Percentiles rank a stretch among this genome's conserved stretches.
These are phyloP conservation scores for Poa annua DNA, from an alignment of 176 grass and related monocot species.

Conservation along the genomic window DNA sequence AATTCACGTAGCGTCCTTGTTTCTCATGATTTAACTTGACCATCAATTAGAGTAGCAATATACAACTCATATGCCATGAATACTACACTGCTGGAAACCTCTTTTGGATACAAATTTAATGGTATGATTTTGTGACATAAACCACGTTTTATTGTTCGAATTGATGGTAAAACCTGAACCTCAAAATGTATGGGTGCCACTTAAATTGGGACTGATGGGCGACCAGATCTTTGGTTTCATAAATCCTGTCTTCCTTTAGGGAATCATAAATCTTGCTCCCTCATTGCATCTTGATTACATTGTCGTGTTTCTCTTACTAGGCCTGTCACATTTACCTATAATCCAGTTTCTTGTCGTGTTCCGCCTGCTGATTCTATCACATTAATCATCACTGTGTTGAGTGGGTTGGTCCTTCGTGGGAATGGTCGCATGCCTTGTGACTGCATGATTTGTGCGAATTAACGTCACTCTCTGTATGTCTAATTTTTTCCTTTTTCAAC, in stretches of 20 bases:
- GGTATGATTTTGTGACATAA: neutral
- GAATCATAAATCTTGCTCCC: neutral
- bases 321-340: neutral
- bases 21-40: neutral
- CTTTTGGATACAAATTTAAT: neutral
- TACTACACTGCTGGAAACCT: no score
- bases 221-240: neutral
- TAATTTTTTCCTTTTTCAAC: neutral
- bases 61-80: no score
- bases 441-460: constrained; percentile 17
- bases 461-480: neutral
- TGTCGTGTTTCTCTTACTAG: neutral
- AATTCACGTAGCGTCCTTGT: neutral
- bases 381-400: neutral
- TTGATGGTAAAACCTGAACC: neutral
- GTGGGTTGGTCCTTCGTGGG: neutral
- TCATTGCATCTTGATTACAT: neutral
- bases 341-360: neutral
- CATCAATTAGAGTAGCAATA: no score
- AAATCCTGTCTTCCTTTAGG: neutral
- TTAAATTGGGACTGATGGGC: neutral
- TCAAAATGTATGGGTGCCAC: neutral
- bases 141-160: neutral
- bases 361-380: neutral
- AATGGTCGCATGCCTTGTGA: neutral